phyloP scores from a whole-genome alignment of 257 asterid species.

The Euphrasia confusa region DNA sequence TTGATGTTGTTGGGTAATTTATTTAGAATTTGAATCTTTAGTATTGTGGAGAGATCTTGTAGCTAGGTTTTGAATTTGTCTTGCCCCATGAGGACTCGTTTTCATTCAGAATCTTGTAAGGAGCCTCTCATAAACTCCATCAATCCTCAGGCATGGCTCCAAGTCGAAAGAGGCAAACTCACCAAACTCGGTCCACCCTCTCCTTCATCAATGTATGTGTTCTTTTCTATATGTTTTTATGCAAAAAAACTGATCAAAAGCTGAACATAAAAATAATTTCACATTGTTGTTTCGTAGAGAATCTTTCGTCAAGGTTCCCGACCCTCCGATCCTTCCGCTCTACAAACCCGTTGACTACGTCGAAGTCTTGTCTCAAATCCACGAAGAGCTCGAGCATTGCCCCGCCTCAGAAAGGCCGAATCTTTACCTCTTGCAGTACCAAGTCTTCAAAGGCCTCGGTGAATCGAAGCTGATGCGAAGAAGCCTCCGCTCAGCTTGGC shows the following conservation, averaged over 20 bases:
- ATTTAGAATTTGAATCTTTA: slow-evolving; percentile 18
- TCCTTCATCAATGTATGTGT: slow-evolving; percentile 72
- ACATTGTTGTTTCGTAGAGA: slow-evolving; percentile 48
- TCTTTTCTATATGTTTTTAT: neutral
- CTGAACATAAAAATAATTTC: too few species aligned
- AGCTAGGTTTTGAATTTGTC: slow-evolving; percentile 57
- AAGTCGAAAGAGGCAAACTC: slow-evolving; percentile 96
- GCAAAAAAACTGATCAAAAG: too few species aligned
- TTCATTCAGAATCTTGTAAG: slow-evolving; percentile 83
- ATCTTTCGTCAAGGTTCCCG: slow-evolving; percentile 83
- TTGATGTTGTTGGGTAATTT: too few species aligned
- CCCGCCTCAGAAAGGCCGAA: slow-evolving; percentile 54
- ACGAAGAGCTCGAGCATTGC: slow-evolving; percentile 91
- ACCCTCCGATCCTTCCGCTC: slow-evolving; percentile 76
- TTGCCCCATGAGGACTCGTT: slow-evolving; percentile 90
- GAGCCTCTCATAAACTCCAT: slow-evolving; percentile 66
- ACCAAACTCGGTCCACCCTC: slow-evolving; percentile 55
- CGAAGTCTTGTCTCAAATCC: slow-evolving; percentile 83
- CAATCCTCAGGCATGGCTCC: slow-evolving; percentile 98
- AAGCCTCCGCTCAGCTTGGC: slow-evolving; percentile 86
- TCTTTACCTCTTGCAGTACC: slow-evolving; percentile 80
- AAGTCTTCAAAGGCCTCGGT: slow-evolving; percentile 91
- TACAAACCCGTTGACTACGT: slow-evolving; percentile 94
- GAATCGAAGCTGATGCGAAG: slow-evolving; percentile 86
- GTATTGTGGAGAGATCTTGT: slow-evolving; percentile 96